phyloP scores from a whole-genome alignment of 2,329 filamentous ascomycete genomes.

The Fusarium torulosum region DNA sequence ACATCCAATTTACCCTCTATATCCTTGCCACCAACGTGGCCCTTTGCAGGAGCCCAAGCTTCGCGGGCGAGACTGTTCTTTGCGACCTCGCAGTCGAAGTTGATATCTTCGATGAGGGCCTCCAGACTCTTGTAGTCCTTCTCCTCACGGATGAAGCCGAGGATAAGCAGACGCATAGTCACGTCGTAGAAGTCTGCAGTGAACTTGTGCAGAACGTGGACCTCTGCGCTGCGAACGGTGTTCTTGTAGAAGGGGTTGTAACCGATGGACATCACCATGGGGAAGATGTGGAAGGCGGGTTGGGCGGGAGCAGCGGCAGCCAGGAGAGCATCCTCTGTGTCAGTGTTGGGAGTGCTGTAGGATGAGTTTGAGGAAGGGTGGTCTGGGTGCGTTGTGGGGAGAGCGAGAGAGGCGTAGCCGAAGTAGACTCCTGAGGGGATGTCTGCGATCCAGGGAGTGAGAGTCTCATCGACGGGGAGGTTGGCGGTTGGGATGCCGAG shows the following conservation, averaged over 20 bases:
- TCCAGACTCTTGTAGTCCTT: constrained; percentile 88
- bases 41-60: constrained; percentile 66
- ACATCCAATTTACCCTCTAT: constrained; percentile 53
- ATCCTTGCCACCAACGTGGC: constrained; percentile 48
- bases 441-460: constrained; percentile 70
- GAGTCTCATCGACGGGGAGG: constrained; percentile 77
- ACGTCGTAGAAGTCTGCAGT: constrained; percentile 85
- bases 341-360: constrained; percentile 19
- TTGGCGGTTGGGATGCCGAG: constrained; percentile 98
- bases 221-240: constrained; percentile 85
- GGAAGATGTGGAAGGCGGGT: constrained; percentile 67
- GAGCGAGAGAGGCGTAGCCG: constrained; percentile 83
- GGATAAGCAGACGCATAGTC: constrained; percentile 81
- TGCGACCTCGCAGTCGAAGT: constrained; percentile 87
- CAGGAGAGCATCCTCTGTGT: constrained; percentile 33
- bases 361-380: constrained; percentile 28
- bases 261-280: constrained; percentile 93
- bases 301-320: constrained; percentile 30
- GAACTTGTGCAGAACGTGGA: constrained; percentile 87
- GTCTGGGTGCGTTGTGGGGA: constrained; percentile 64
- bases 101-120: constrained; percentile 88
- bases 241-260: constrained; percentile 99
- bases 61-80: constrained; percentile 76
- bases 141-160: constrained; percentile 91
- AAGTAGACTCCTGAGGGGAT: constrained; percentile 90